phyloP scores from a whole-genome alignment of 2,329 filamentous ascomycete genomes.

The Dactylellina parvicollis region DNA sequence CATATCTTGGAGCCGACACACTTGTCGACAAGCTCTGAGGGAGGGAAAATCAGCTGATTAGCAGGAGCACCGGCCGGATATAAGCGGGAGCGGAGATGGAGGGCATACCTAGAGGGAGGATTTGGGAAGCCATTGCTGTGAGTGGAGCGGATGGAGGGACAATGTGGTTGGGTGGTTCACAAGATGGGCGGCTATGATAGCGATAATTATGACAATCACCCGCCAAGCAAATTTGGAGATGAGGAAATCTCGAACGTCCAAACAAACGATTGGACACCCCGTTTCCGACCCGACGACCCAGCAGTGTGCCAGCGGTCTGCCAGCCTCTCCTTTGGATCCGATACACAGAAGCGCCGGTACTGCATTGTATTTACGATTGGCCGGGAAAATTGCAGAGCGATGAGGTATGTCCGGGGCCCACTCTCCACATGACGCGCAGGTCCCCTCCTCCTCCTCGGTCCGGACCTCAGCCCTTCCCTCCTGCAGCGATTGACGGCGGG shows the following conservation, averaged over 20 bases:
- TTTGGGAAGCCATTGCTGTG: conserved; percentile 73
- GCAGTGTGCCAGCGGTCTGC: too few species aligned
- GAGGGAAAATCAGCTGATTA: conserved; percentile 7
- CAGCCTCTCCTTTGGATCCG: neutral
- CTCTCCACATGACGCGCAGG: neutral
- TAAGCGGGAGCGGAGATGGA: neutral
- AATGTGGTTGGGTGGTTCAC: conserved; percentile 17
- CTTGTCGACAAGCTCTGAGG: conserved; percentile 93
- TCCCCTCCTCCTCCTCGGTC: neutral
- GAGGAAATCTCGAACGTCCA: conserved; percentile 13
- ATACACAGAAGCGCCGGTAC: neutral
- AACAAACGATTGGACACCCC: neutral
- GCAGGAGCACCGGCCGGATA: conserved; percentile 40
- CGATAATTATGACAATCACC: neutral
- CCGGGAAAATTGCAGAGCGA: neutral
- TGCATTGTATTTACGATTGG: neutral
- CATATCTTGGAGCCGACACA: conserved; percentile 97
- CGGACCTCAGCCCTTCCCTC: neutral
- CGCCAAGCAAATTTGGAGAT: conserved; percentile 32
- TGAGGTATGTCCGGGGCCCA: neutral
- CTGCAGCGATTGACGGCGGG: neutral
- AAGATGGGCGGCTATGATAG: conserved; percentile 7
- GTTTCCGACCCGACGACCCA: neutral
- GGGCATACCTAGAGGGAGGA: conserved; percentile 73
- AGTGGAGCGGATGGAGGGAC: conserved; percentile 21